These are phyloP conservation scores for Cordyceps militaris DNA, from an alignment of 2,329 filamentous ascomycete genomes.

Conservation along the genomic window DNA sequence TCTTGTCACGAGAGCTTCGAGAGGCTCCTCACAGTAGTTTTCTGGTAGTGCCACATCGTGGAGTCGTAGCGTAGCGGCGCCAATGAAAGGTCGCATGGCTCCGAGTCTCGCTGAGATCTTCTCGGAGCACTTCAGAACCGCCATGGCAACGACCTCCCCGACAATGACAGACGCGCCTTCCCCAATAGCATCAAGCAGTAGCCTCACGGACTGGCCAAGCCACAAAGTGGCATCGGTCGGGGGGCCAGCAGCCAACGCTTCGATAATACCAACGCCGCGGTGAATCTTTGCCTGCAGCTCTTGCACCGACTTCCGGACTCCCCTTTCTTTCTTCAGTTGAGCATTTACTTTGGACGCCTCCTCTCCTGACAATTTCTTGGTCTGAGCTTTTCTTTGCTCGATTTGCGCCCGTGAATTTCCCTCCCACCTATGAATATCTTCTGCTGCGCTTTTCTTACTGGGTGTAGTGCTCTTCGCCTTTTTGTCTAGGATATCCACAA, in stretches of 20 bases:
- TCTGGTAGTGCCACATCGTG: constrained; percentile 67
- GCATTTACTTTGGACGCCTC: constrained; percentile 86
- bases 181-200: constrained; percentile 66
- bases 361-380: constrained; percentile 84
- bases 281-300: constrained; percentile 63
- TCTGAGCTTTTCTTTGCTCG: constrained; percentile 85
- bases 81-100: constrained; percentile 71
- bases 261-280: constrained; percentile 80
- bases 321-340: constrained; percentile 79
- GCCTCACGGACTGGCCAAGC: constrained; percentile 75
- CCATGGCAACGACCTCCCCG: constrained; percentile 68
- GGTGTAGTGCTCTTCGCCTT: constrained; percentile 63
- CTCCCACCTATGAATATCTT: constrained; percentile 96
- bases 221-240: constrained; percentile 84
- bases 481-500: constrained; percentile 84
- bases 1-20: constrained; percentile 78
- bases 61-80: constrained; percentile 76
- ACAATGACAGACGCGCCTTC: constrained; percentile 76
- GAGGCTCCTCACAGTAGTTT: constrained; percentile 68
- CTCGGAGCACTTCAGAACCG: constrained; percentile 74
- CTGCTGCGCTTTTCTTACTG: constrained; percentile 89
- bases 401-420: constrained; percentile 81
- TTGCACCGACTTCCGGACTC: constrained; percentile 67
- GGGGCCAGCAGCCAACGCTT: constrained; percentile 73
- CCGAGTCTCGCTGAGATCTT: constrained; percentile 70